Percentiles rank a stretch among this genome's conserved stretches.
Conservation (phyloP, 1,284 basidiomycete species). For the Termitomyces sp. region DNA sequence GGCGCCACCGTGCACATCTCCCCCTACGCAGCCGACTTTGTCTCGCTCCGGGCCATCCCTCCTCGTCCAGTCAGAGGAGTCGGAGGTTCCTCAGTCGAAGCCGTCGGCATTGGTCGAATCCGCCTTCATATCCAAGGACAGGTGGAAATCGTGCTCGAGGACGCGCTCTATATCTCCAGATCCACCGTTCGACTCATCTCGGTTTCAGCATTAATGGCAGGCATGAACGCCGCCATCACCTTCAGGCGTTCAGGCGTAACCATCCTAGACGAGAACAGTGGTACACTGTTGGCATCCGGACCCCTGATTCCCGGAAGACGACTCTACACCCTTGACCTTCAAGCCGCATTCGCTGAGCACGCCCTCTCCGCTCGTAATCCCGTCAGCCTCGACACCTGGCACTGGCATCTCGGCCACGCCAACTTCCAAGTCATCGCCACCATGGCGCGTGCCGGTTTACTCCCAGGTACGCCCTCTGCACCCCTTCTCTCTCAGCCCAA, state of each 20-base stretch:
- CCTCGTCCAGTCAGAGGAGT: no score
- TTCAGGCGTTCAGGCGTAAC: no score
- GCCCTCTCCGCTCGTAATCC: background rate
- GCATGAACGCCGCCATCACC: no score
- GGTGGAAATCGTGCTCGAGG: background rate
- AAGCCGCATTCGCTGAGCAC: background rate
- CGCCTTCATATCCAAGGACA: no score
- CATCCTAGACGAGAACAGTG: no score
- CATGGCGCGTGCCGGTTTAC: background rate
- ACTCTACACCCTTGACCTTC: constrained; percentile 1
- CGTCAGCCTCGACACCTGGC: constrained; percentile 14
- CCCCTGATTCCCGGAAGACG: background rate
- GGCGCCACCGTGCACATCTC: no score
- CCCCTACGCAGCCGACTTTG: no score
- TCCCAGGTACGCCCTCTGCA: constrained; percentile 8
- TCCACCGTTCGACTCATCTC: constrained; percentile 3
- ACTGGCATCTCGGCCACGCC: constrained; percentile 8
- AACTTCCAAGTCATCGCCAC: constrained; percentile 13
- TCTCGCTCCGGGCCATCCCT: no score
- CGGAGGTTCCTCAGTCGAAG: no score
- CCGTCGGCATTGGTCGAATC: no score
- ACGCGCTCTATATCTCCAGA: background rate
- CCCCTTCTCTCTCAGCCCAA: background rate
- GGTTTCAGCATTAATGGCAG: background rate
- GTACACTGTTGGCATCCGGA: no score